Conservation (phyloP, 106 monocot species). For the Allium cepa region DNA sequence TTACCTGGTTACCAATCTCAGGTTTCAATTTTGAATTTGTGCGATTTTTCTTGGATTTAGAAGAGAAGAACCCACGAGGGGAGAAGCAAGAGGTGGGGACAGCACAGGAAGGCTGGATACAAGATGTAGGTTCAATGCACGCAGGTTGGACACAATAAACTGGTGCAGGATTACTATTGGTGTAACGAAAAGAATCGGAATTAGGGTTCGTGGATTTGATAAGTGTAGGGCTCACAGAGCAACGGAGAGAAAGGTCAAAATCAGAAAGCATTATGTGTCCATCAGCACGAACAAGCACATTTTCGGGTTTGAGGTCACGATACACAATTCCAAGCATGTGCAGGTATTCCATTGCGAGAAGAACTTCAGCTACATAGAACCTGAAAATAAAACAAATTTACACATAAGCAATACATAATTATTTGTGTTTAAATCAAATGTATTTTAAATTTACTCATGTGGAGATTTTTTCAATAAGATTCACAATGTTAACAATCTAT, state of each 20-base stretch:
- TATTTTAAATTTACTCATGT: no score
- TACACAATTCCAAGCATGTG: slow-evolving; percentile 49
- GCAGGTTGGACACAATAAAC: slow-evolving; percentile 28
- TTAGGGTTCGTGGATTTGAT: slow-evolving; percentile 31
- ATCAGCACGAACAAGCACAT: slow-evolving; percentile 38
- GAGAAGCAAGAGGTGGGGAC: slow-evolving; percentile 27
- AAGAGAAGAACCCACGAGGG: slow-evolving; percentile 34
- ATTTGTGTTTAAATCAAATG: no score
- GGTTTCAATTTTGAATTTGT: slow-evolving; percentile 6
- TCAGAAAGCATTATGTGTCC: slow-evolving; percentile 95
- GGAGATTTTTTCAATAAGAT: no score
- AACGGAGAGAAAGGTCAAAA: slow-evolving; percentile 68
- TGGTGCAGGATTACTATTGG: slow-evolving; percentile 3
- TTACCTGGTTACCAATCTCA: slow-evolving; percentile 13
- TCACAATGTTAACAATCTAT: no score
- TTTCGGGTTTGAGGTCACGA: slow-evolving; percentile 49
- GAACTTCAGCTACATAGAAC: slow-evolving; percentile 43
- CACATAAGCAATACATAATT: no score
- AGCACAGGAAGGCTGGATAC: slow-evolving; percentile 27
- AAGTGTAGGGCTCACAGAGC: slow-evolving; percentile 29
- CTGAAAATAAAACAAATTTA: slow-evolving; percentile 7
- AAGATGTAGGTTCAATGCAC: slow-evolving; percentile 31
- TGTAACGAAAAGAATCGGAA: slow-evolving; percentile 6
- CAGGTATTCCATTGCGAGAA: slow-evolving; percentile 35
- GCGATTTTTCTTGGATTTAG: slow-evolving; percentile 34